phyloP scores from a whole-genome alignment of 2,329 filamentous ascomycete genomes.

The Claviceps monticola region DNA sequence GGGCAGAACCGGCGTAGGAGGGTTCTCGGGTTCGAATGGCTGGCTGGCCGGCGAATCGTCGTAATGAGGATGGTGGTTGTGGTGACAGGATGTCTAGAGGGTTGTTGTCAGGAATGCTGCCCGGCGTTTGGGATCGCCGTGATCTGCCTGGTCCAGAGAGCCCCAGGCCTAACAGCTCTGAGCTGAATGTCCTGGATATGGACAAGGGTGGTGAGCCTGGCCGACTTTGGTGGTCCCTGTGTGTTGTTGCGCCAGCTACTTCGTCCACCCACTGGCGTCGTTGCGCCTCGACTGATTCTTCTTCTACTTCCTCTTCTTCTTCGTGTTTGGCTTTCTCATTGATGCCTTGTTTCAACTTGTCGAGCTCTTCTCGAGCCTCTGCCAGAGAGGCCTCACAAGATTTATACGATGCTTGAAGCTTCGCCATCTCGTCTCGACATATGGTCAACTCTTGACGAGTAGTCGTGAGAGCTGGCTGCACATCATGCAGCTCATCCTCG shows the following conservation, averaged over 20 bases:
- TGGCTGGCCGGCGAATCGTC: slow-evolving; percentile 38
- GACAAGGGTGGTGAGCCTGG: slow-evolving; percentile 42
- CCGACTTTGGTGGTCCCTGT: slow-evolving; percentile 31
- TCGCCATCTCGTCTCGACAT: slow-evolving; percentile 44
- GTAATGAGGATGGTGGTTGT: slow-evolving; percentile 5
- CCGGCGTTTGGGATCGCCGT: slow-evolving; percentile 26
- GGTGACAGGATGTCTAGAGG: slow-evolving; percentile 25
- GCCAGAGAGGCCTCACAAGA: slow-evolving; percentile 51
- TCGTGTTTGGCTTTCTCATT: not conserved
- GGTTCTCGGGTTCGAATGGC: slow-evolving; percentile 26
- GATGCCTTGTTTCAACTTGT: slow-evolving; percentile 28
- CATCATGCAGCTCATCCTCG: slow-evolving; percentile 72
- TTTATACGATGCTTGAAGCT: slow-evolving; percentile 50
- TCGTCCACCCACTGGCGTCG: slow-evolving; percentile 23
- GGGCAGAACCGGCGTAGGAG: slow-evolving; percentile 22
- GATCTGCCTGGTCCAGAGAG: slow-evolving; percentile 25
- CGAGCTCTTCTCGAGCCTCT: slow-evolving; percentile 36
- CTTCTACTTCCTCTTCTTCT: not conserved
- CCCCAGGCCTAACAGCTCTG: slow-evolving; percentile 31
- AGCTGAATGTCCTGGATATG: slow-evolving; percentile 37
- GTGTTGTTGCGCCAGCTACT: slow-evolving; percentile 23
- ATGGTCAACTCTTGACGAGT: slow-evolving; percentile 50
- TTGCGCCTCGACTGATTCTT: slow-evolving; percentile 25
- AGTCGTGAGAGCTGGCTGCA: slow-evolving; percentile 47
- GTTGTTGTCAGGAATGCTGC: slow-evolving; percentile 31